These are phyloP conservation scores for Fragilariopsis cylindrus DNA, from an alignment of 108 stramenopile genomes.

Conservation along the genomic window DNA sequence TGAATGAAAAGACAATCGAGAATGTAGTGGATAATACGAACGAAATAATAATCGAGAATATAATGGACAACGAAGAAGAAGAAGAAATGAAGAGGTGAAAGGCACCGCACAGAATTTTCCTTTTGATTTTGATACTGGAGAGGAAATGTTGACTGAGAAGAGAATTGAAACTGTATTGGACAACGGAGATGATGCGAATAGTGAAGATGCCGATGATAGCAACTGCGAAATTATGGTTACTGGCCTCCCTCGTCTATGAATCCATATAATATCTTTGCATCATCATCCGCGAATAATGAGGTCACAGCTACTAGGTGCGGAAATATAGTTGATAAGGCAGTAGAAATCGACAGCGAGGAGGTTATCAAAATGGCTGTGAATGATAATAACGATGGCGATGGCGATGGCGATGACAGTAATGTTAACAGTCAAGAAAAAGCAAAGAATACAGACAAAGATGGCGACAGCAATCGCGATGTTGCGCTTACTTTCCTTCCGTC, in stretches of 20 bases:
- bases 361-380: conserved; percentile 4
- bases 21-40: too few species aligned
- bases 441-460: not conserved
- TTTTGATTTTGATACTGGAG: not conserved
- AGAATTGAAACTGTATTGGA: not conserved
- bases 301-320: too few species aligned
- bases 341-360: too few species aligned
- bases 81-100: too few species aligned
- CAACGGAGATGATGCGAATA: not conserved
- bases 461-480: not conserved
- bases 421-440: not conserved
- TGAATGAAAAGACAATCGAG: too few species aligned
- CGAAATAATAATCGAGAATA: too few species aligned
- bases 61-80: too few species aligned
- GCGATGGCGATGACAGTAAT: conserved; percentile 30
- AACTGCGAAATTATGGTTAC: not conserved
- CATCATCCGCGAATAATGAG: not conserved
- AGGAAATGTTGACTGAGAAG: not conserved
- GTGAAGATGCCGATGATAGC: not conserved
- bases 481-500: too few species aligned
- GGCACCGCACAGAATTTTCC: too few species aligned
- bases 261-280: too few species aligned
- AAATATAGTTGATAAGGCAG: too few species aligned
- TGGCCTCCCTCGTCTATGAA: not conserved
- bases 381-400: conserved; percentile 55